Base-by-base conservation (phyloP, 2,329 filamentous ascomycete genomes). In the Delphinella strobiligena region DNA sequence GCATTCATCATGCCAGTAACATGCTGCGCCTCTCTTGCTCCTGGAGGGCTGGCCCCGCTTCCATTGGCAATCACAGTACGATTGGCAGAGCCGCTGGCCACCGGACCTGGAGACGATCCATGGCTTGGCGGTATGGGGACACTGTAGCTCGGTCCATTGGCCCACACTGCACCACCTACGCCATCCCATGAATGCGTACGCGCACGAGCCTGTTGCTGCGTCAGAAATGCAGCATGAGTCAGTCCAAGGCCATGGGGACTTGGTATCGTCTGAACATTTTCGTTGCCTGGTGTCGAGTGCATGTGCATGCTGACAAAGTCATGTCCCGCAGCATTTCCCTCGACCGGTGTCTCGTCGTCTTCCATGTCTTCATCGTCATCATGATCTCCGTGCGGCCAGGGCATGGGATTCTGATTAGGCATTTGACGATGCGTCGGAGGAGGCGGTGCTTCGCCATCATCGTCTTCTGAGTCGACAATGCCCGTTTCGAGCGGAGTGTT, bases 1-100 rank as follows among this genome's bases (percentile, higher is more conserved):
- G 56, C 55, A 9, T 54, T 52, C 51, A 60, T 56, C 57, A 60
- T 59, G 31, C 54, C 56, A 12, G 54, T 56, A 30, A 60, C 55
- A 37, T 59, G 53, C 43, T 58, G 54, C 14, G 53, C 54, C n/a
- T 38, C 41, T 4, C 35, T 34, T n/a, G 18, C 30, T 10, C 47
- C 45, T 12, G 22, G 22, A 7, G 22, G 22, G 7, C 7, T 7
- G 7, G 22, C 12, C 12, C 22, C 22, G 12, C 22, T 27, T 7
- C 12, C 22, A 12, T 27, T 27, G 22, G 7, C 22, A 7, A 27
- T 27, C 7, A 7, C 12, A 7, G 22, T 27, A 7, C 12, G 22
- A 27, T n/a, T n/a, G n/a, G n/a, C n/a, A n/a, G n/a, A 7, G 7
- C 22, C 22, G 22, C 12, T 27, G 22, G n/a, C n/a, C 14, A 32